Conservation (phyloP, 495 filamentous ascomycete genomes). For the Cercophora sp. region DNA sequence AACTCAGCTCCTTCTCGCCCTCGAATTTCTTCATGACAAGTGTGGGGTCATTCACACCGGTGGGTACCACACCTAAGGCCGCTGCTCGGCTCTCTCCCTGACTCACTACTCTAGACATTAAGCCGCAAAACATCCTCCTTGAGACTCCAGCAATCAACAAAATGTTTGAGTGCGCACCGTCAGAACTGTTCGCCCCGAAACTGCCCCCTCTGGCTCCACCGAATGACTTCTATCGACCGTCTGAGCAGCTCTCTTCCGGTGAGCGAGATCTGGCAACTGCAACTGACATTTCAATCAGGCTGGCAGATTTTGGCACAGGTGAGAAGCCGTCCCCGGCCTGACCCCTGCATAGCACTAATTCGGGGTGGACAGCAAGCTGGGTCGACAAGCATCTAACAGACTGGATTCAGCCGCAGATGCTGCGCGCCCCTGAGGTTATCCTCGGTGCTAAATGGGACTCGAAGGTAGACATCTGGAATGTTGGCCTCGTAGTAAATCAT, state of each 20-base stretch:
- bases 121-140: conserved; percentile 10
- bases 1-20: conserved; percentile 5
- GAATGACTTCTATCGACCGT: conserved; percentile 7
- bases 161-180: conserved; percentile 2
- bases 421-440: conserved; percentile 9
- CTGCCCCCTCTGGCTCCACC: conserved; percentile 3
- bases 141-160: conserved; percentile 7
- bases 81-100: neutral
- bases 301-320: conserved; percentile 11
- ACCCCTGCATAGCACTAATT: neutral
- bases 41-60: conserved; percentile 7
- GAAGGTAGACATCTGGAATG: conserved; percentile 10
- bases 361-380: conserved; percentile 4
- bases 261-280: conserved; percentile 1
- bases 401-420: conserved; percentile 11
- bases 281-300: conserved; percentile 5
- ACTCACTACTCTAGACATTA: conserved; percentile 6
- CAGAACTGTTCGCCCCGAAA: neutral
- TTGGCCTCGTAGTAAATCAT: neutral
- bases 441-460: conserved; percentile 9
- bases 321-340: neutral
- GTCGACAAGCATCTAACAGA: conserved; percentile 2
- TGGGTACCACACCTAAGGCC: neutral
- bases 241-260: conserved; percentile 6
- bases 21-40: conserved; percentile 4